Percentiles rank a stretch among this genome's conserved stretches.
Conservation (phyloP, 345 rosid genomes). For the Eucalyptus shirleyi region DNA sequence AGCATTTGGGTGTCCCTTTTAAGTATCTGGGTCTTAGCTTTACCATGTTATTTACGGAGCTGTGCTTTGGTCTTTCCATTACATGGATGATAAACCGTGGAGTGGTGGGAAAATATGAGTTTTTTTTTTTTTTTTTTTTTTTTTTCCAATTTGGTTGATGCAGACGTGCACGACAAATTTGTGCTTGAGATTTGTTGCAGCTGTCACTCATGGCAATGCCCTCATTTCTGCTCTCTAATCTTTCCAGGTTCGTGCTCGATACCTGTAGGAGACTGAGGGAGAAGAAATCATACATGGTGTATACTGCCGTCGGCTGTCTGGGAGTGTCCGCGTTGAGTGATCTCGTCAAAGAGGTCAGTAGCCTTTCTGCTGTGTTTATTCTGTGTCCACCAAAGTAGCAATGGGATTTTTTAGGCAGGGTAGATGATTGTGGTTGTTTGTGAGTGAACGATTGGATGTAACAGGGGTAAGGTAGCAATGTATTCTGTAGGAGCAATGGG, state of each 20-base stretch:
- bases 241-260: conserved; percentile 69
- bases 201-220: neutral
- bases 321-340: conserved; percentile 70
- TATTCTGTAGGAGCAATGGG: neutral
- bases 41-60: neutral
- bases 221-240: neutral
- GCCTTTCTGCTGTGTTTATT: neutral
- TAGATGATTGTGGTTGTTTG: neutral
- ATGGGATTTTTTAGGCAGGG: neutral
- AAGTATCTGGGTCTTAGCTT: neutral
- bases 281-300: conserved; percentile 89
- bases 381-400: neutral
- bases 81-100: neutral
- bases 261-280: conserved; percentile 76
- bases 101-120: neutral
- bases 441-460: neutral
- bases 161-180: neutral
- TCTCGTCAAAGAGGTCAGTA: conserved; percentile 62
- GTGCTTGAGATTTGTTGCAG: neutral
- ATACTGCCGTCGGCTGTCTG: conserved; percentile 79
- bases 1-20: neutral
- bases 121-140: no score
- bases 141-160: neutral
- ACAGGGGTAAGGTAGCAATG: neutral
- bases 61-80: neutral